phyloP scores from a whole-genome alignment of 2,329 filamentous ascomycete genomes.

The Cladosporium sp. region DNA sequence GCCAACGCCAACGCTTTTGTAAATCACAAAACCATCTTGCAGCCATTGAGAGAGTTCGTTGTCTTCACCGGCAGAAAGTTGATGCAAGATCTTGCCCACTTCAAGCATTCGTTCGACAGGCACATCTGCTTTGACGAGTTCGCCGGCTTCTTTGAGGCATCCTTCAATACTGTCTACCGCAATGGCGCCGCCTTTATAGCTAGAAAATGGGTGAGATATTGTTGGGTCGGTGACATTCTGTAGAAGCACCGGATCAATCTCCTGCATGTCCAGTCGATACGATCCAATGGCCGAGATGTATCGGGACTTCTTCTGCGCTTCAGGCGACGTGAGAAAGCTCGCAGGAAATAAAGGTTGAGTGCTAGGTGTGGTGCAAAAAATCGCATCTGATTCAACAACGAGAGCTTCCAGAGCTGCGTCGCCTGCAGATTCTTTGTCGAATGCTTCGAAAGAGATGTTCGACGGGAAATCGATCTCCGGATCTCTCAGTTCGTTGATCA shows the following conservation, averaged over 20 bases:
- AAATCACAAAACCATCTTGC: constrained; percentile 60
- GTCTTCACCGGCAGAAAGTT: constrained; percentile 41
- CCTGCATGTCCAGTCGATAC: constrained; percentile 69
- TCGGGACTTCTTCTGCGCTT: constrained; percentile 64
- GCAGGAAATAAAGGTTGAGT: constrained; percentile 69
- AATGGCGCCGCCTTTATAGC: constrained; percentile 59
- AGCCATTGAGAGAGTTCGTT: constrained; percentile 51
- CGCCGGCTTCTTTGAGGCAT: constrained; percentile 76
- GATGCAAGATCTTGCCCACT: constrained; percentile 72
- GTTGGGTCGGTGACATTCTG: constrained; percentile 47
- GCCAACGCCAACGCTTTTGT: constrained; percentile 64
- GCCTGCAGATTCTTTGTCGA: neutral
- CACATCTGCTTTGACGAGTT: constrained; percentile 74
- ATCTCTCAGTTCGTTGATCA: constrained; percentile 41
- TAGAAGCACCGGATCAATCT: constrained; percentile 73
- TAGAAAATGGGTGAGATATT: neutral
- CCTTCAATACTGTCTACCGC: constrained; percentile 68
- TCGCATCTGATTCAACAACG: constrained; percentile 68
- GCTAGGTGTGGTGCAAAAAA: constrained; percentile 85
- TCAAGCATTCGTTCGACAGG: constrained; percentile 74
- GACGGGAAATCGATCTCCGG: constrained; percentile 65
- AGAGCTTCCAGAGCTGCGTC: neutral
- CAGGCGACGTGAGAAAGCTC: constrained; percentile 64
- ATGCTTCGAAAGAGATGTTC: constrained; percentile 62
- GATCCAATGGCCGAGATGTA: constrained; percentile 69